Evolutionary conservation across 2,329 filamentous ascomycete genomes (phyloP), one percentile per base, ranked within the genome.

Genomic region (Colletotrichum karsti): DNA sequence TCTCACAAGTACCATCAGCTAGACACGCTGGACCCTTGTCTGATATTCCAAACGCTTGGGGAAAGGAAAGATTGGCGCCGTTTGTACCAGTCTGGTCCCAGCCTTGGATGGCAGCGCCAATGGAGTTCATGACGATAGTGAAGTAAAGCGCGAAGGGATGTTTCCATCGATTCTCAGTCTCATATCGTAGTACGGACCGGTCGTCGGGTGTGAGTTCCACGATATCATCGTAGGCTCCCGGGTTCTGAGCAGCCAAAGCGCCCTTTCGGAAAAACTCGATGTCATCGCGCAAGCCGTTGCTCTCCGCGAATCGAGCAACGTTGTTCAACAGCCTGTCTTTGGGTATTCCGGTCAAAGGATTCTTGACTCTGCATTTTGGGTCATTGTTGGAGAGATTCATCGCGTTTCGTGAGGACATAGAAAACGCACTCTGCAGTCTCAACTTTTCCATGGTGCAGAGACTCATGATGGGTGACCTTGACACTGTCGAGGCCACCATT

Each of bases 101-200:
- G 8, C 83, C 82, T 62, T 88, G 88, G 8, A 87, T 84, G 13
- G 85, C 85, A 5, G 86, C 86, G 7, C 84, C 85, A 42, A 88
- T 79, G 3, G 85, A 85, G 73, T 84, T 86, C 73, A 87, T 82
- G 35, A 81, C 76, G 72, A 84, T 82, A 48, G 83, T 84, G 65
- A 82, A 85, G 73, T 85, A 87, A 2, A 87, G 76, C 48, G 78
- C 73, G 74, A 76, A 81, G 7, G 85, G 84, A 51, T 85, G 82
- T 7, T 78, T 77, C 85, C 86, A 88, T 56, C 82, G 80, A 63
- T 86, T 82, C 0, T 81, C 83, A 8, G 79, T 75, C 70, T 88
- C 85, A 3, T 81, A 73, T 10, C 74, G 70, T n/a, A 87, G 71
- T 0, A 74, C 70, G 7, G 76, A 73, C 35, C 77, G 83, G 33